Percentiles rank a stretch among this genome's conserved stretches.
phyloP scores from a whole-genome alignment of 2,329 filamentous ascomycete species.

The Tolypocladium inflatum region DNA sequence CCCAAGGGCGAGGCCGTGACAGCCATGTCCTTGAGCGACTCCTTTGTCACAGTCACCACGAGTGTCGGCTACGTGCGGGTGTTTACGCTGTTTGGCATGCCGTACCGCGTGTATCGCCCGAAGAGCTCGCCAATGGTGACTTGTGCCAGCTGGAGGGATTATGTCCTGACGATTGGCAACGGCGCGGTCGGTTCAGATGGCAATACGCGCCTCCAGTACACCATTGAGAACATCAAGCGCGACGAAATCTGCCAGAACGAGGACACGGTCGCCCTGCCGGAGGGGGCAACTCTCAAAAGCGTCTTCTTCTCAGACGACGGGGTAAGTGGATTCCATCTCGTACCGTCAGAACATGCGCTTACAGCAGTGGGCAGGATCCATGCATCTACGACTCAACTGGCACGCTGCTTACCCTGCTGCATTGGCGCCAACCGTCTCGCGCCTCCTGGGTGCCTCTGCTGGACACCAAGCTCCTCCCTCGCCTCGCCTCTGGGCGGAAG shows the following conservation, averaged over 20 bases:
- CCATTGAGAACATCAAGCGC: constrained; percentile 87
- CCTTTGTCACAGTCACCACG: constrained; percentile 84
- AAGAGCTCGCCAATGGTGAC: constrained; percentile 87
- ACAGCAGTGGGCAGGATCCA: constrained; percentile 53
- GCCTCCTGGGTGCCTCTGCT: constrained; percentile 88
- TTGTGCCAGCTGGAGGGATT: constrained; percentile 90
- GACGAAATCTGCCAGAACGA: constrained; percentile 94
- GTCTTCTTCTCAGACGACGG: constrained; percentile 90
- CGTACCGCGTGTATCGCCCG: constrained; percentile 79
- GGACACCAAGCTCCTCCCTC: constrained; percentile 75
- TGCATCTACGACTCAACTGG: constrained; percentile 94
- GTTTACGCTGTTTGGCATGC: constrained; percentile 86
- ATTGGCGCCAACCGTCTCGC: constrained; percentile 80
- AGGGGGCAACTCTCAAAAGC: constrained; percentile 62
- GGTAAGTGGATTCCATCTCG: constrained; percentile 36
- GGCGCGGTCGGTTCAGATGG: constrained; percentile 76
- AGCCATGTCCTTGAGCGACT: constrained; percentile 84
- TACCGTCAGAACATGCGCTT: background rate
- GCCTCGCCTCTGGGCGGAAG: constrained; percentile 76
- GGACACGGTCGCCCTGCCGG: constrained; percentile 77
- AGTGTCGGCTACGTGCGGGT: constrained; percentile 81
- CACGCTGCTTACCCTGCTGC: constrained; percentile 75
- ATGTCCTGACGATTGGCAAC: constrained; percentile 93
- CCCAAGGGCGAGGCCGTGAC: constrained; percentile 78
- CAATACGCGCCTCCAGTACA: constrained; percentile 70